Evolutionary conservation across 495 filamentous ascomycete genomes (phyloP), one percentile per base, ranked within the genome.

Genomic region (Glutinoglossum americanum): DNA sequence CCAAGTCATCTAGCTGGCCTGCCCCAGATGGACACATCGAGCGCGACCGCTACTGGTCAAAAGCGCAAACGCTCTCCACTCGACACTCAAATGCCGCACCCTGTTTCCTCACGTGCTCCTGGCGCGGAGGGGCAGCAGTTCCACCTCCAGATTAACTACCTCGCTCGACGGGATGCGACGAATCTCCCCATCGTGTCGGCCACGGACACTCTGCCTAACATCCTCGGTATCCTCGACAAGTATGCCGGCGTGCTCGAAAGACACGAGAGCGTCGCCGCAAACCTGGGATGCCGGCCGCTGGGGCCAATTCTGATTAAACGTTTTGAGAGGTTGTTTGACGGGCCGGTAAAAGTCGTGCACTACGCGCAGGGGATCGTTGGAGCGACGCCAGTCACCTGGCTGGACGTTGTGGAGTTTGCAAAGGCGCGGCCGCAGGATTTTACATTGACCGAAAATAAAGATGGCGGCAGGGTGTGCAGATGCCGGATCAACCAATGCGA

Each of bases 321-420:
- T 35, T 87, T 93, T 67, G 86, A 93, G 69, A 77, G 85, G 39
- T 71, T 89, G 11, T 93, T 94, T 62, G 87, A 92, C 59, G 86
- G 84, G 0, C 78, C 81, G 23, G 87, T 87, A 56, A 77, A 74
- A 30, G 80, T 87, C 6, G 73, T 83, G 39, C 47, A 51, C 15
- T 19, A 51, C 5, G 7, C 47, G 47, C 47, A 25, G n/a, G 77
- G 76, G 57, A 81, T 82, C 60, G 80, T 83, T 41, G 71, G 76
- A 23, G 69, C 77, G 3, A 76, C 71, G 13, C 37, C 15, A 8
- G 73, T 89, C 55, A 81, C 78, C 17, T 94, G 87, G 87, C 71
- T 89, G 39, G 87, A 93, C 61, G 80, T 94, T 45, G 83, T 90
- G 55, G 81, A 85, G 58, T 92, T 89, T 70, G 85, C 87, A 55